Evolutionary conservation across 805 yeast genomes (phyloP).

Genomic region (Candida cerambycidarum): DNA sequence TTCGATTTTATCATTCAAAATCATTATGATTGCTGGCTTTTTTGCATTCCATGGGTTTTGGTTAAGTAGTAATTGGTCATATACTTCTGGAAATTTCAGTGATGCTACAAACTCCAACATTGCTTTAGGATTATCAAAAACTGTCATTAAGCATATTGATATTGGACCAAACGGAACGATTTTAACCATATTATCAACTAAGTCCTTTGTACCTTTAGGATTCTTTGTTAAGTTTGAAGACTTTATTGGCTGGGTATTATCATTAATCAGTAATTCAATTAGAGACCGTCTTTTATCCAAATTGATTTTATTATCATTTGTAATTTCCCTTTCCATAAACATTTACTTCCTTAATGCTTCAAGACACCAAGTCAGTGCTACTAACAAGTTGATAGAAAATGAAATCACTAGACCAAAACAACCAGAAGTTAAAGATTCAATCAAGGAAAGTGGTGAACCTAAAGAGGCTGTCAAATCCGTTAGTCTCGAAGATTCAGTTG

Average conservation of each 20-base stretch:
- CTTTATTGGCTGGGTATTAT: constrained; percentile 48
- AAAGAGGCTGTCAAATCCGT: constrained; percentile 27
- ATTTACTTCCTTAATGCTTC: constrained; percentile 85
- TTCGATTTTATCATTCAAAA: constrained; percentile 53
- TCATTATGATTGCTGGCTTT: constrained; percentile 59
- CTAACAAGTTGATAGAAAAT: constrained; percentile 39
- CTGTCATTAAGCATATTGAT: constrained; percentile 43
- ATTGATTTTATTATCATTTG: constrained; percentile 67
- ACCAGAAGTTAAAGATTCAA: constrained; percentile 25
- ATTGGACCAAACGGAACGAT: constrained; percentile 51
- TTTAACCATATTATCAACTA: constrained; percentile 58
- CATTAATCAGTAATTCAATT: constrained; percentile 63
- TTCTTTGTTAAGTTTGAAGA: constrained; percentile 63
- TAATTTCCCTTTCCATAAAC: constrained; percentile 76
- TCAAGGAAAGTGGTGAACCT: too few relatives aligned
- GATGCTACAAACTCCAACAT: neutral
- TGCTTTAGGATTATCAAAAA: constrained; percentile 31
- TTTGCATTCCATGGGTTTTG: constrained; percentile 66
- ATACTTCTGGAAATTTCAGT: constrained; percentile 21
- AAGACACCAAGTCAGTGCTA: constrained; percentile 56
- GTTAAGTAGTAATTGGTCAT: constrained; percentile 70
- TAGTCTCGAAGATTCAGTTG: constrained; percentile 63
- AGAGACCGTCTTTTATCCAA: constrained; percentile 81
- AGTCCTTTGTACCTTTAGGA: constrained; percentile 58
- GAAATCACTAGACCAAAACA: constrained; percentile 37